phyloP scores from a whole-genome alignment of 768 basidiomycete genomes.

The Pleurotus giganteus region DNA sequence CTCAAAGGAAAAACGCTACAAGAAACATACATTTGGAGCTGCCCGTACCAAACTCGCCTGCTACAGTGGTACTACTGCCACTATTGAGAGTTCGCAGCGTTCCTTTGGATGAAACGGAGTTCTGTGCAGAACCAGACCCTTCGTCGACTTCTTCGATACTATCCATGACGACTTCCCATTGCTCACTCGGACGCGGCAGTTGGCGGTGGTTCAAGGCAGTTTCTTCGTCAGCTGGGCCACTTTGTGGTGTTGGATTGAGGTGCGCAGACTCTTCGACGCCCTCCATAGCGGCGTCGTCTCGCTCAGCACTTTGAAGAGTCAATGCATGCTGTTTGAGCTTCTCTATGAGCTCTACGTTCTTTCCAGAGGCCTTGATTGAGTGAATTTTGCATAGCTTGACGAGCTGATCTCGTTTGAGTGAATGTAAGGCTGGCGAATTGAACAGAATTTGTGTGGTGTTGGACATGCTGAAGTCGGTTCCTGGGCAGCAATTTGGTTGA shows the following conservation, averaged over 20 bases:
- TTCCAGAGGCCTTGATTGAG: constrained; percentile 75
- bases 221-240: background rate
- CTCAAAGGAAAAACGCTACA: background rate
- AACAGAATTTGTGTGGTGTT: constrained; percentile 78
- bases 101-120: constrained; percentile 39
- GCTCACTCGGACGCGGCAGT: constrained; percentile 65
- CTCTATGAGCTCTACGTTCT: constrained; percentile 72
- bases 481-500: background rate
- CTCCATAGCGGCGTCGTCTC: constrained; percentile 16
- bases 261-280: background rate
- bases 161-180: constrained; percentile 89
- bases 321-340: constrained; percentile 66
- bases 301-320: constrained; percentile 58
- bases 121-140: constrained; percentile 41
- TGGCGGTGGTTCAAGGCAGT: constrained; percentile 12
- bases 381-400: constrained; percentile 85
- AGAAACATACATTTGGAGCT: constrained; percentile 54
- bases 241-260: background rate
- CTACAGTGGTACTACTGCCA: constrained; percentile 25
- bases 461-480: constrained; percentile 43
- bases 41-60: constrained; percentile 74
- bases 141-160: constrained; percentile 70
- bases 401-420: constrained; percentile 82
- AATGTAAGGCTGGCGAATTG: constrained; percentile 81
- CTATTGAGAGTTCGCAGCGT: constrained; percentile 35